Base-by-base conservation (phyloP, 1,284 basidiomycete species). In the Apiotrichum brassicae region DNA sequence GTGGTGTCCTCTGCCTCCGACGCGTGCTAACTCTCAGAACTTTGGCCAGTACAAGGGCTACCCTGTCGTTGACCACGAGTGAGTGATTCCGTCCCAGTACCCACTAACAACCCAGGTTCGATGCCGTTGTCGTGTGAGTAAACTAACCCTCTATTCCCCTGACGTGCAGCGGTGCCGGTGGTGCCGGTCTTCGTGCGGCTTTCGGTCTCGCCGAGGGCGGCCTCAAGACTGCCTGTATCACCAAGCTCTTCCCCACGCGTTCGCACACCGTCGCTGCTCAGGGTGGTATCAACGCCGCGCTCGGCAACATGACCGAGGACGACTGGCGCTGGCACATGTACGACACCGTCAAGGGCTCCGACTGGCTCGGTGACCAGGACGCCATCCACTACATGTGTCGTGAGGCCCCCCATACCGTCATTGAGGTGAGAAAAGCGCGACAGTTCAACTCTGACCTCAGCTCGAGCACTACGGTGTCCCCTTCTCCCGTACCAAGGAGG, bases 321-420 rank as follows among this genome's bases (percentile, higher is more conserved):
- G 92, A 97, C 74, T 97, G 93, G 94, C 79, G 95, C 75, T 98
- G 95, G 95, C 94, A 98, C 75, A 97, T 97, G 89, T 74, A 74
- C 75, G 93, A 97, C 76, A 98, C 94, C 49, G 94, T 98, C 60
- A 98, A 99, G 80, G 95, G 95, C 59, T 97, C 93, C 48, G 95
- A 99, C 77, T 99, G 94, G 94, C 84, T 98, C 49, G 95, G 95
- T 76, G 95, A 99, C 78, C 95, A 99, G 77, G 94, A 98, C 70
- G 94, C 93, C 50, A 97, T 97, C 66, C 94, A 97, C 71, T 97
- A 97, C 78, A 97, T 97, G 94, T 94, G 89, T 74, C 82, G 90
- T 43, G 93, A 95, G 76, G 94, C 94, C 47, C 94, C 93, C 43
- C 79, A 83, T 65, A 87, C 92, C 35, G 93, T 97, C 57, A 84